These are phyloP conservation scores for Xylaria sp. DNA, from an alignment of 2,329 filamentous ascomycete species.

Conservation along the genomic window DNA sequence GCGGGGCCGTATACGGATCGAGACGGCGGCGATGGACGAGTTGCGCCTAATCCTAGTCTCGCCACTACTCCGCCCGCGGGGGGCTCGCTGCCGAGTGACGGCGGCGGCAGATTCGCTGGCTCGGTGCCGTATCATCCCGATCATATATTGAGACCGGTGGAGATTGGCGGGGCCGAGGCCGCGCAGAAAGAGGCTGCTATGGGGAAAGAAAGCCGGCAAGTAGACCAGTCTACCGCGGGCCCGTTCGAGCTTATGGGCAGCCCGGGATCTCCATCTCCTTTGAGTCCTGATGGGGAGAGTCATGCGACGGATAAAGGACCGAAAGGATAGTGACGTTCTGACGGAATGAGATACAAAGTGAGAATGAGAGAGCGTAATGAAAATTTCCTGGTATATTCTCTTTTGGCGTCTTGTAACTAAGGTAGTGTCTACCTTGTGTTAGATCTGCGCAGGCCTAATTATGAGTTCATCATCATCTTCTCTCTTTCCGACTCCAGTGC, in stretches of 20 bases:
- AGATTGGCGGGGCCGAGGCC: conserved; percentile 20
- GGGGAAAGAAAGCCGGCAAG: background rate
- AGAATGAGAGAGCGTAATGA: conserved; percentile 20
- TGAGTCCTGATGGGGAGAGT: conserved; percentile 4
- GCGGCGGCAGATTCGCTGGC: conserved; percentile 7
- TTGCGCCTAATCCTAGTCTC: conserved; percentile 40
- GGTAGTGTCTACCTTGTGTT: conserved; percentile 19
- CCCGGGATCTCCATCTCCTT: conserved; percentile 17
- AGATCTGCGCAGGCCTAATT: conserved; percentile 3
- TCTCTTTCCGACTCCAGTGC: background rate
- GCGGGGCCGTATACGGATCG: conserved; percentile 61
- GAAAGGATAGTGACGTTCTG: conserved; percentile 11
- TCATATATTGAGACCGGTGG: conserved; percentile 35
- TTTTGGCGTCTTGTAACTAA: conserved; percentile 30
- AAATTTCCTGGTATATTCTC: conserved; percentile 37
- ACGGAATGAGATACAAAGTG: conserved; percentile 17
- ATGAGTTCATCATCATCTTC: conserved; percentile 2
- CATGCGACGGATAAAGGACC: conserved; percentile 25
- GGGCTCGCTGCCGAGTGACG: background rate
- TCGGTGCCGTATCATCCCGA: conserved; percentile 34
- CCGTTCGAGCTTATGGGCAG: conserved; percentile 52
- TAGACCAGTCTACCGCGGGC: conserved; percentile 46
- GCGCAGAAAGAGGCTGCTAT: background rate
- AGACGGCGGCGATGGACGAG: conserved; percentile 39
- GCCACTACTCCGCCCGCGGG: conserved; percentile 20